Evolutionary conservation across 2,329 filamentous ascomycete species (phyloP), one percentile per base, ranked within the genome.

Genomic region (Fusarium humuli): DNA sequence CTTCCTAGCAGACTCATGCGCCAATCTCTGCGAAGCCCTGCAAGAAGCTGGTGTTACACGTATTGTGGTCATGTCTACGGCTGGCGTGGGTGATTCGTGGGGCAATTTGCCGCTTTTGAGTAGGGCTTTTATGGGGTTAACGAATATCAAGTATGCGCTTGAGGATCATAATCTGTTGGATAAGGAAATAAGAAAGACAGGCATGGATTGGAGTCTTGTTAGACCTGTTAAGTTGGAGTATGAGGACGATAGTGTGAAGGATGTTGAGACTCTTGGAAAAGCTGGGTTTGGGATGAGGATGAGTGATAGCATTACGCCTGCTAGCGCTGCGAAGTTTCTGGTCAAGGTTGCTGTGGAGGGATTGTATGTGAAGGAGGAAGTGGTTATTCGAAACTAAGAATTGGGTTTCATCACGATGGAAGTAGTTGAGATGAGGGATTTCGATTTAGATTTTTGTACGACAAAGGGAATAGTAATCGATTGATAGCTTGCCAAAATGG

Each of bases 31-130:
- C 55, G 75, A 77, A 32, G 78, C n/a, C n/a, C n/a, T n/a, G n/a
- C n/a, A n/a, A n/a, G n/a, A 80, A 4, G 74, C 73, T 20, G 77
- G 77, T 46, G 70, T 78, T 63, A 52, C 50, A 62, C 79, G 79
- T 48, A 65, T 82, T 10, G 77, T 81, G 3, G 69, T 82, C 14
- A 79, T 82, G 79, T 82, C 80, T 6, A 82, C 80, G 6, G 78
- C 77, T 4, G 81, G 81, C 29, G 80, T 76, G 20, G 81, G 80
- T 7, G 78, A 81, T 56, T 81, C 79, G 23, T 81, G 79, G 80
- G 59, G 11, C 2, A 77, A 76, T 4, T 59, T 82, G 18, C 77
- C 78, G 8, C 78, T 71, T 70, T 55, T 82, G 45, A 75, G 65
- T 66, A 80, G 78, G 57, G 77, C 72, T 1, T 79, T 82, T 55